Percentiles rank a stretch among this genome's conserved stretches.
Evolutionary conservation across 495 filamentous ascomycete species (phyloP).

Genomic region (Xylaria cubensis): DNA sequence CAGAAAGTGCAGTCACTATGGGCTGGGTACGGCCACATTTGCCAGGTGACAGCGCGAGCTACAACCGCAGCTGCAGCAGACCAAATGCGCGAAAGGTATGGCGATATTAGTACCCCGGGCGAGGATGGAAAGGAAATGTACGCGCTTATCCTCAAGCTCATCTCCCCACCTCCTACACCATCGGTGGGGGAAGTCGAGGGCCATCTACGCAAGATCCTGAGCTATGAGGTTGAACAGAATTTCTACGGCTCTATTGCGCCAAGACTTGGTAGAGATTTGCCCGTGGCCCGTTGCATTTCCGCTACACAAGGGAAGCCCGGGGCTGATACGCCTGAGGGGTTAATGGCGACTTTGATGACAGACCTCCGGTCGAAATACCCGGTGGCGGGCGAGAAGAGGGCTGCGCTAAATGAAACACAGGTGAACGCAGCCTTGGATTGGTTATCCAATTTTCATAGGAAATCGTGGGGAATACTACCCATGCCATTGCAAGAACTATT

Average conservation of each 20-base stretch:
- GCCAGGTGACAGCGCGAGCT: slow-evolving; percentile 43
- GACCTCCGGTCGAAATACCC: slow-evolving; percentile 37
- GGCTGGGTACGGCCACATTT: slow-evolving; percentile 55
- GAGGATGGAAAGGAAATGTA: slow-evolving; percentile 19
- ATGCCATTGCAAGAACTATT: slow-evolving; percentile 31
- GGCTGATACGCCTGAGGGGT: slow-evolving; percentile 43
- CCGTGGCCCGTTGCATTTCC: slow-evolving; percentile 42
- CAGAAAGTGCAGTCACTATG: slow-evolving; percentile 47
- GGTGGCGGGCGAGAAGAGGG: slow-evolving; percentile 37
- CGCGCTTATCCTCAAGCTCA: slow-evolving; percentile 50
- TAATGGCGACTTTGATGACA: slow-evolving; percentile 39
- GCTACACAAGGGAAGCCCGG: slow-evolving; percentile 34
- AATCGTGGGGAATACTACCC: slow-evolving; percentile 38
- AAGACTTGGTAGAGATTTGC: slow-evolving; percentile 34
- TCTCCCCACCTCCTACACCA: slow-evolving; percentile 38
- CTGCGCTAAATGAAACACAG: slow-evolving; percentile 34
- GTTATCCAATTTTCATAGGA: slow-evolving; percentile 51
- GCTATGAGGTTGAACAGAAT: slow-evolving; percentile 55
- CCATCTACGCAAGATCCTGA: slow-evolving; percentile 54
- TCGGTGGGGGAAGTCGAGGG: slow-evolving; percentile 43
- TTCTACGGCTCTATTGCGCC: slow-evolving; percentile 51
- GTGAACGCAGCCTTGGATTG: slow-evolving; percentile 45
- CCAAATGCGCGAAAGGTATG: slow-evolving; percentile 26
- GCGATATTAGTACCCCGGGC: slow-evolving; percentile 6
- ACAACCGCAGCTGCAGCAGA: slow-evolving; percentile 23